These are phyloP conservation scores for Eutreptiella sp. DNA, from an alignment of 208 protist genomes.

Conservation along the genomic window DNA sequence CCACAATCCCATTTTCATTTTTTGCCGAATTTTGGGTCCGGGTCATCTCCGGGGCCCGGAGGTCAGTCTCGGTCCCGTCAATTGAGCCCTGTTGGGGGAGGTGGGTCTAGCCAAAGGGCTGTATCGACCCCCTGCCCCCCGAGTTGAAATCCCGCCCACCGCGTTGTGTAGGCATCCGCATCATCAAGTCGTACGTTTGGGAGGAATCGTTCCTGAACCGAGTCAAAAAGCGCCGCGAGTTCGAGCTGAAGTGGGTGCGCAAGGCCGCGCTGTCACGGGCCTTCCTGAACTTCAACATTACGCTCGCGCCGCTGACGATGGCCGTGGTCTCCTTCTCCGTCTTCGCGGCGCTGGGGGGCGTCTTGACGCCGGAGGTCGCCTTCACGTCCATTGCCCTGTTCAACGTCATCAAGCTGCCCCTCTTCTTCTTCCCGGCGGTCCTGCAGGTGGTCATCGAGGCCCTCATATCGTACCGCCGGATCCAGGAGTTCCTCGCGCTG, in stretches of 20 bases:
- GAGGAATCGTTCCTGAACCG: constrained; percentile 15
- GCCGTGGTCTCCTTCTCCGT: not conserved
- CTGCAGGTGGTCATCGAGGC: not conserved
- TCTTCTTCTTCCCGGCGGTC: not conserved
- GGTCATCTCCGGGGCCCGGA: no score
- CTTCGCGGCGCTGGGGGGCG: not conserved
- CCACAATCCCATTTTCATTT: no score
- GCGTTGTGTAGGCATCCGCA: constrained; percentile 28
- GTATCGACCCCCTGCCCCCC: no score
- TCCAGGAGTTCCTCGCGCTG: no score
- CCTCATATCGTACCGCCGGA: no score
- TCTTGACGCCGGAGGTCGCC: not conserved
- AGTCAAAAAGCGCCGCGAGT: not conserved
- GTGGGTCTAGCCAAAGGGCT: no score
- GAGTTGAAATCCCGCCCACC: no score
- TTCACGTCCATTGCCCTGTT: not conserved
- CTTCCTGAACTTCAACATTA: not conserved
- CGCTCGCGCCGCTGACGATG: not conserved
- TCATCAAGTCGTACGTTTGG: constrained; percentile 27
- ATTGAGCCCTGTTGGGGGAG: no score
- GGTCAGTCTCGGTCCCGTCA: no score
- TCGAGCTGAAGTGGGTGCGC: not conserved
- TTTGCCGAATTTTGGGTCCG: no score
- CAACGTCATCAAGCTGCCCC: not conserved
- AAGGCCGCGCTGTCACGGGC: not conserved